A percentile compares a stretch with the other conserved stretches of the same genome.
Conservation (phyloP, 2,329 filamentous ascomycete species). For the Cytospora piceae region DNA sequence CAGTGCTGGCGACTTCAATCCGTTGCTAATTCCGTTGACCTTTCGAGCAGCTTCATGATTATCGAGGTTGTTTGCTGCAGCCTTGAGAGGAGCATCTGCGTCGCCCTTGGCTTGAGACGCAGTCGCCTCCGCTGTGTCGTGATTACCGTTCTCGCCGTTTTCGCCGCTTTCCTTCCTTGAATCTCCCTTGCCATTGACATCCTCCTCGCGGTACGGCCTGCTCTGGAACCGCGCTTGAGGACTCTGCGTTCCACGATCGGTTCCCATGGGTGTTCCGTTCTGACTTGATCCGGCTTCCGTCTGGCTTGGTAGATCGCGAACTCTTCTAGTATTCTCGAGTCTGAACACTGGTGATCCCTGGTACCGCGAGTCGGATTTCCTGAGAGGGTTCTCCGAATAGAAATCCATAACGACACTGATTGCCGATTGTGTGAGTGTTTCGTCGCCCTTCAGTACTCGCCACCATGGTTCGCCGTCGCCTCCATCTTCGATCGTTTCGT, state of each 20-base stretch:
- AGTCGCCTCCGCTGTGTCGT: constrained; percentile 21
- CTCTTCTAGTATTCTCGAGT: constrained; percentile 58
- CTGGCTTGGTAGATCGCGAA: constrained; percentile 46
- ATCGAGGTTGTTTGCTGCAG: constrained; percentile 39
- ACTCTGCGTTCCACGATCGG: constrained; percentile 54
- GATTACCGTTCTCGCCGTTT: constrained; percentile 16
- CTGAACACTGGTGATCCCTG: constrained; percentile 58
- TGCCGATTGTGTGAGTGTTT: constrained; percentile 71
- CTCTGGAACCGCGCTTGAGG: constrained; percentile 48
- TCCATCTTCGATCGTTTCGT: constrained; percentile 72
- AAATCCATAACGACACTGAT: constrained; percentile 76
- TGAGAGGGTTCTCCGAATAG: constrained; percentile 66
- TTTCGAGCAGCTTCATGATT: constrained; percentile 32
- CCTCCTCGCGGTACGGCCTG: constrained; percentile 32
- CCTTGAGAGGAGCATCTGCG: constrained; percentile 40
- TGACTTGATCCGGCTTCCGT: constrained; percentile 51
- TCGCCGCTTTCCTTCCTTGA: constrained; percentile 28
- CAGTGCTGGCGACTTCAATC: constrained; percentile 35
- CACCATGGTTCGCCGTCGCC: constrained; percentile 83
- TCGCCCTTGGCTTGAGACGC: constrained; percentile 34
- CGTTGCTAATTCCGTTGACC: constrained; percentile 31
- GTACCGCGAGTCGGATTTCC: constrained; percentile 58
- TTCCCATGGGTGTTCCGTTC: constrained; percentile 52
- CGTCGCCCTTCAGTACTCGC: constrained; percentile 73
- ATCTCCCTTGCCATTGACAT: constrained; percentile 42